Evolutionary conservation across 805 yeast species (phyloP).

Genomic region (Clavispora carvajalis): DNA sequence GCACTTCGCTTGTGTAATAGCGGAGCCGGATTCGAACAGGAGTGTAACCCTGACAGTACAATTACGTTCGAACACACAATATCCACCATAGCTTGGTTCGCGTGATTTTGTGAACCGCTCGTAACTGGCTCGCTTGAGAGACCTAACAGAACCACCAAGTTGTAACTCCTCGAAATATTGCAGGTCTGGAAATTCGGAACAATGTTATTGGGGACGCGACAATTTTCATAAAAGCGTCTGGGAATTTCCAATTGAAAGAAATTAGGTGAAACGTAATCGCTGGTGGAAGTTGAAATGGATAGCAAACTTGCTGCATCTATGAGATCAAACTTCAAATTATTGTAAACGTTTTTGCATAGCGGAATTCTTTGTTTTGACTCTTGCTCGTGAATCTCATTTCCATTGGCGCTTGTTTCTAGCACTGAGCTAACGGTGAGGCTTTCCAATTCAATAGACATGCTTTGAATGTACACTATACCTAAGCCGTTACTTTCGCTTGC

Average conservation of each 20-base stretch:
- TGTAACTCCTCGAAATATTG: conserved; percentile 46
- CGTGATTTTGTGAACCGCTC: conserved; percentile 13
- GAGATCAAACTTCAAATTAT: conserved; percentile 37
- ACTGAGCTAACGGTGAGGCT: conserved; percentile 22
- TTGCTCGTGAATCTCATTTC: conserved; percentile 23
- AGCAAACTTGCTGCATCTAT: conserved; percentile 25
- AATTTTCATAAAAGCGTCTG: conserved; percentile 29
- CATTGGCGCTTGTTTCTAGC: conserved; percentile 17
- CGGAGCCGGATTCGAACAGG: background rate
- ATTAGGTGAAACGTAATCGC: conserved; percentile 7
- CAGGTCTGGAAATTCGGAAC: conserved; percentile 55
- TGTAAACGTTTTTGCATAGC: conserved; percentile 29
- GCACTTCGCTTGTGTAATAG: background rate
- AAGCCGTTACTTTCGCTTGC: conserved; percentile 43
- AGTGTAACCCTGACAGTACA: conserved; percentile 22
- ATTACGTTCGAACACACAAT: conserved; percentile 26
- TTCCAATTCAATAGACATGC: conserved; percentile 28
- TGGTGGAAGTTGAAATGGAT: conserved; percentile 18
- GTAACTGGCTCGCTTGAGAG: conserved; percentile 11
- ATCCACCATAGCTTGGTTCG: conserved; percentile 10
- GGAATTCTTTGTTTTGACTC: conserved; percentile 19
- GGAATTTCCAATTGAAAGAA: conserved; percentile 45
- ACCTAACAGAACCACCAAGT: conserved; percentile 28
- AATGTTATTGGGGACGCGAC: conserved; percentile 42
- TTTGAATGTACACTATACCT: conserved; percentile 37